Evolutionary conservation across 164 flowering plant genomes (phyloP).

Genomic region (Nelumbo lutea): DNA sequence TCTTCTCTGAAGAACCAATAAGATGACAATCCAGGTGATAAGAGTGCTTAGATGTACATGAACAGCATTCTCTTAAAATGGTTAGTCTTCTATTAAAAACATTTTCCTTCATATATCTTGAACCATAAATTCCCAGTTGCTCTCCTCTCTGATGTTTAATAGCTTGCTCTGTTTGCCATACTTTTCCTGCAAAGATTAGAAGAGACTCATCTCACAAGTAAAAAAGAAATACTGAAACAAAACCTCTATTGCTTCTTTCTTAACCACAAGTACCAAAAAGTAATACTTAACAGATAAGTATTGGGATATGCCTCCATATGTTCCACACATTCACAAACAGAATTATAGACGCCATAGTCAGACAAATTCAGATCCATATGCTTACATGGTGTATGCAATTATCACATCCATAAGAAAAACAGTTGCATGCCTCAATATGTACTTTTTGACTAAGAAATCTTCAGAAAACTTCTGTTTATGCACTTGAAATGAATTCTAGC

Average conservation of each 20-base stretch:
- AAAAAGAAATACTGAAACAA: background rate
- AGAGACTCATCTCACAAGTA: background rate
- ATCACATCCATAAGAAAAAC: background rate
- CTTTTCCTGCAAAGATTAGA: slow-evolving; percentile 47
- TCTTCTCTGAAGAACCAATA: slow-evolving; percentile 20
- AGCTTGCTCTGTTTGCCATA: slow-evolving; percentile 28
- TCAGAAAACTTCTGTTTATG: too few relatives aligned
- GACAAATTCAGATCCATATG: background rate
- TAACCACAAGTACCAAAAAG: background rate
- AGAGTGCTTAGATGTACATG: slow-evolving; percentile 19
- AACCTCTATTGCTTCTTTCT: background rate
- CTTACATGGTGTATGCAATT: background rate
- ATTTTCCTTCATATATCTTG: slow-evolving; percentile 21
- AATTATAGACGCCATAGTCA: background rate
- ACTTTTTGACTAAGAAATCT: background rate
- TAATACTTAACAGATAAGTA: too few relatives aligned
- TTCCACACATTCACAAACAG: background rate
- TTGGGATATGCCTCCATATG: background rate
- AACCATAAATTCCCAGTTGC: slow-evolving; percentile 20
- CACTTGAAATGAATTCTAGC: background rate
- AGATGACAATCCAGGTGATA: slow-evolving; percentile 19
- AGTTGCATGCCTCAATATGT: background rate
- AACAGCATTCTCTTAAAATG: slow-evolving; percentile 14
- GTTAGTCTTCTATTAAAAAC: slow-evolving; percentile 21
- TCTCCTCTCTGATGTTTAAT: slow-evolving; percentile 24